These are phyloP conservation scores for Oenanthe sinensis DNA, from an alignment of 129 eudicot genomes.

Conservation along the genomic window DNA sequence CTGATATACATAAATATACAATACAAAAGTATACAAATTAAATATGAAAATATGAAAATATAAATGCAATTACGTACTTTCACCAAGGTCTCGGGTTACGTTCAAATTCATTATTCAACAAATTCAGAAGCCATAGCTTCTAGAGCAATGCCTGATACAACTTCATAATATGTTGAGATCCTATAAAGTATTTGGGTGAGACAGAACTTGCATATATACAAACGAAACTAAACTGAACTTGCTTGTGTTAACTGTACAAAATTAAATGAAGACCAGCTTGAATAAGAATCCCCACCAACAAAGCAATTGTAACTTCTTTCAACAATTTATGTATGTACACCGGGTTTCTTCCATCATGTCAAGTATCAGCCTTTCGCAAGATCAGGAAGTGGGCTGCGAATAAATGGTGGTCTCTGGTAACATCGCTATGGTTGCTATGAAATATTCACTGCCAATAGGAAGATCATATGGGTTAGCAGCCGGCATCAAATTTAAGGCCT, in stretches of 20 bases:
- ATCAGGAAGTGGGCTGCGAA: slow-evolving; percentile 81
- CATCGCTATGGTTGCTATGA: slow-evolving; percentile 88
- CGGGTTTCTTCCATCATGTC: slow-evolving; percentile 90
- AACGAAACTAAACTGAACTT: slow-evolving; percentile 20
- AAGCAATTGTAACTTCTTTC: slow-evolving; percentile 7
- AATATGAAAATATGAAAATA: too few species aligned
- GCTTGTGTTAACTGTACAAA: slow-evolving; percentile 23
- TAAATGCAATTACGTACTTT: not conserved
- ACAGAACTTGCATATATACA: slow-evolving; percentile 10
- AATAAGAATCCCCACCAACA: slow-evolving; percentile 2
- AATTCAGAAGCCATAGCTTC: not conserved
- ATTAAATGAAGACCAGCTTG: not conserved
- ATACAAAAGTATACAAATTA: too few species aligned
- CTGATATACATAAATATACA: too few species aligned
- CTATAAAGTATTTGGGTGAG: not conserved
- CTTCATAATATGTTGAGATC: not conserved
- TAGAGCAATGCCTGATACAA: not conserved
- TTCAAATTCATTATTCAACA: not conserved
- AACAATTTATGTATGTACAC: slow-evolving; percentile 39
- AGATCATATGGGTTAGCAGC: slow-evolving; percentile 62
- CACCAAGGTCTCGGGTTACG: not conserved
- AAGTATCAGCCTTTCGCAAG: slow-evolving; percentile 29
- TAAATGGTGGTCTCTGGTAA: slow-evolving; percentile 65
- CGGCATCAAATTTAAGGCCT: slow-evolving; percentile 25
- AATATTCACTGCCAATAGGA: slow-evolving; percentile 81